phyloP scores from a whole-genome alignment of 768 basidiomycete species.

The Mycena capillaripes region DNA sequence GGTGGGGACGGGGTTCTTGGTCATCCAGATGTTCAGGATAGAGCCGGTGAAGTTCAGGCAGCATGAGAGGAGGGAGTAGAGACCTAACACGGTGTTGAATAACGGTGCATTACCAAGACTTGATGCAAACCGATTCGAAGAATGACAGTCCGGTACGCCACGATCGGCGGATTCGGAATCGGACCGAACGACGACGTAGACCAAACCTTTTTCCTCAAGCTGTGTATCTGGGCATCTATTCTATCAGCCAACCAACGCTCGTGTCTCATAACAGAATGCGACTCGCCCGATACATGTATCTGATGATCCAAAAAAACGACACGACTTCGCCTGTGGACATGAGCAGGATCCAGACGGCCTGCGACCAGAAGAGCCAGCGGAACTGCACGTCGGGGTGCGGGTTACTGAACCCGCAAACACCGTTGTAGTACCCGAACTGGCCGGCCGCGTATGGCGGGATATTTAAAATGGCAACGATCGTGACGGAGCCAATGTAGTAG shows the following conservation, averaged over 20 bases:
- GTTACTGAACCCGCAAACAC: no score
- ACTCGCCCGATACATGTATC: background rate
- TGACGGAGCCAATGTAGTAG: no score
- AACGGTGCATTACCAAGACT: background rate
- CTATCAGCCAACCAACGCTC: no score
- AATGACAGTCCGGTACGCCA: conserved; percentile 6
- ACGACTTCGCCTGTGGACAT: background rate
- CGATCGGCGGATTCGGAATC: background rate
- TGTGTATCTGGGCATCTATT: no score
- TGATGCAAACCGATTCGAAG: conserved; percentile 6
- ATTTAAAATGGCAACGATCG: no score
- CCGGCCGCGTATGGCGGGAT: no score
- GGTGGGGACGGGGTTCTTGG: background rate
- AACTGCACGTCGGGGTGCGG: background rate
- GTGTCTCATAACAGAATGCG: no score
- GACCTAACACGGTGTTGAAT: background rate
- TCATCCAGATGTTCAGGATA: background rate
- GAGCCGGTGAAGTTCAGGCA: background rate
- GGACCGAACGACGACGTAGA: background rate
- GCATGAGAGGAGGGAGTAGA: conserved; percentile 9
- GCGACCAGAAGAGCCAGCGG: background rate
- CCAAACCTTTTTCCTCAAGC: no score
- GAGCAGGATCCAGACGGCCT: background rate
- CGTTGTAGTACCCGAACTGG: no score
- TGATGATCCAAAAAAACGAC: background rate